Evolutionary conservation across 2,329 filamentous ascomycete species (phyloP).

Genomic region (Rhynchosporium secalis): DNA sequence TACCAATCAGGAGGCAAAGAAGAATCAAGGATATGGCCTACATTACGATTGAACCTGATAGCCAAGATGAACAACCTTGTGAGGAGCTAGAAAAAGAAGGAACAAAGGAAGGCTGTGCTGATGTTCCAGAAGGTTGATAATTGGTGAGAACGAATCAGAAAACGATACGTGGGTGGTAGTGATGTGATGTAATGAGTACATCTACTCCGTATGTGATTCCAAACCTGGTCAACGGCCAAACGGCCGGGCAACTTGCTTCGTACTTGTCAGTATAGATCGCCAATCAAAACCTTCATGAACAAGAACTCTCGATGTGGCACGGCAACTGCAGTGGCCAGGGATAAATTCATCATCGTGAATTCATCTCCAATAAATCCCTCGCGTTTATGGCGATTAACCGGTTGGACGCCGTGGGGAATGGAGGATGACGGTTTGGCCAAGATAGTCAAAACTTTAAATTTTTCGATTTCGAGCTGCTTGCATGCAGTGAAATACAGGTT

Average conservation of each 20-base stretch:
- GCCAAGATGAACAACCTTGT: not conserved
- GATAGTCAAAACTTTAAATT: not conserved
- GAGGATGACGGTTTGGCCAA: not conserved
- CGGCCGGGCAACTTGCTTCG: not conserved
- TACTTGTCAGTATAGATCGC: not conserved
- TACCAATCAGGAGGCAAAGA: no score
- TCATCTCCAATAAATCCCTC: not conserved
- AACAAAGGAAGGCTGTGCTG: not conserved
- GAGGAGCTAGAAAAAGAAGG: not conserved
- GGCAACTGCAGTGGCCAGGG: no score
- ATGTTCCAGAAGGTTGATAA: not conserved
- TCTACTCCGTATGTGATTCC: no score
- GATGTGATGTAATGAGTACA: not conserved
- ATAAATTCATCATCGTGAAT: not conserved
- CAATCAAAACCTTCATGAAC: no score
- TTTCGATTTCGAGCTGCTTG: constrained; percentile 1
- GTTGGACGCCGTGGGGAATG: not conserved
- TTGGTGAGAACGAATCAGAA: not conserved
- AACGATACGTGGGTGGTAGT: not conserved
- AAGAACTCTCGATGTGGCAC: no score
- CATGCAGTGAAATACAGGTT: not conserved
- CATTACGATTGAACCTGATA: no score
- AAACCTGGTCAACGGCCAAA: not conserved
- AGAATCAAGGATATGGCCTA: no score
- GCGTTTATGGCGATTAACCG: constrained; percentile 3